These are phyloP conservation scores for Stephania japonica DNA, from an alignment of 164 flowering plant genomes.

Conservation along the genomic window DNA sequence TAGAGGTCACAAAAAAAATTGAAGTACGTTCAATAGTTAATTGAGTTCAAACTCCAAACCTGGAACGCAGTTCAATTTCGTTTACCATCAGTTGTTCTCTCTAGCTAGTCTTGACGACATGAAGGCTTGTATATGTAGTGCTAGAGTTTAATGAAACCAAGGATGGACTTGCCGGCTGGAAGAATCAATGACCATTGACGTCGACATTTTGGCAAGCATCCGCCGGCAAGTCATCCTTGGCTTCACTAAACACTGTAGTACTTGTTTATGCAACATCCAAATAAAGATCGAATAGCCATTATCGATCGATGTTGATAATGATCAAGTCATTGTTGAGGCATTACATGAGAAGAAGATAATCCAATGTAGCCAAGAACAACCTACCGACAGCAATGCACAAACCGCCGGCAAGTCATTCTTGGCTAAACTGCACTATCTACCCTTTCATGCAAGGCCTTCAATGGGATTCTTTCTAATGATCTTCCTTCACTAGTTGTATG, in stretches of 20 bases:
- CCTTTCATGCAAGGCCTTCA: conserved; percentile 21
- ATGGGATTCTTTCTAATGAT: neutral
- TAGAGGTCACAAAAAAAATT: neutral
- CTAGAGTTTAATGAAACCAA: conserved; percentile 43
- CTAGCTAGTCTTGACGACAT: neutral
- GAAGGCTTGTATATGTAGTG: conserved; percentile 35
- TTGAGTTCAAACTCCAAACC: neutral
- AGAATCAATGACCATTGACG: neutral
- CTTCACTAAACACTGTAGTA: conserved; percentile 10
- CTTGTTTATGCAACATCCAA: conserved; percentile 24
- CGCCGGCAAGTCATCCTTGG: conserved; percentile 36
- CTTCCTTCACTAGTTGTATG: neutral
- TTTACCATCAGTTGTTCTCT: neutral
- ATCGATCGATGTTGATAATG: neutral
- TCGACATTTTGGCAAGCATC: too few species aligned
- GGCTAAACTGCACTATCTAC: conserved; percentile 24
- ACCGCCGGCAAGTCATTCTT: conserved; percentile 26
- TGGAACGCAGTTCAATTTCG: neutral
- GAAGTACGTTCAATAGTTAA: too few species aligned
- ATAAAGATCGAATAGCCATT: conserved; percentile 1
- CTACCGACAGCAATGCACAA: neutral
- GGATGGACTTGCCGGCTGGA: conserved; percentile 31
- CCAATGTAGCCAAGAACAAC: conserved; percentile 7
- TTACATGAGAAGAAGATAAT: conserved; percentile 5
- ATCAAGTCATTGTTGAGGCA: neutral